These are phyloP conservation scores for Aspergillus mulundensis DNA, from an alignment of 495 filamentous ascomycete genomes.

Conservation along the genomic window DNA sequence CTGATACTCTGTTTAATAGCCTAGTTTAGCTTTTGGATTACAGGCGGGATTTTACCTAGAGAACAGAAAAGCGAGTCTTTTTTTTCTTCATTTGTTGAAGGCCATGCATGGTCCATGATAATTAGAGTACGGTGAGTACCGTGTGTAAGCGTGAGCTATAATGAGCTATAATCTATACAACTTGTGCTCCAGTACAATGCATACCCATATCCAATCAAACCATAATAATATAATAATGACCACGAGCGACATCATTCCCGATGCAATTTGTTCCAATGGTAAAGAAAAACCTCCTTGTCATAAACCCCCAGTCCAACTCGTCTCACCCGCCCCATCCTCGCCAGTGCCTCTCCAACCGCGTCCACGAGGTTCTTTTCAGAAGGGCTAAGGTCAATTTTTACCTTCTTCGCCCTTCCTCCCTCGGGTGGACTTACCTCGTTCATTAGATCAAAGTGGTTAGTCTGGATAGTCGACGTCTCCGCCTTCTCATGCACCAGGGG, in stretches of 20 bases:
- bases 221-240: neutral
- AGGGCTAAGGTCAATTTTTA: conserved; percentile 28
- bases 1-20: neutral
- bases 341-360: conserved; percentile 75
- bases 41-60: neutral
- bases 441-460: conserved; percentile 48
- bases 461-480: conserved; percentile 36
- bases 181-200: neutral
- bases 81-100: neutral
- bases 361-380: conserved; percentile 65
- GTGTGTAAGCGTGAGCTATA: neutral
- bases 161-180: neutral
- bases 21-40: neutral
- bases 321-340: conserved; percentile 87
- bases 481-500: neutral
- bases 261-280: conserved; percentile 50
- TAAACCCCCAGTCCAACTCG: conserved; percentile 74
- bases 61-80: conserved; percentile 6
- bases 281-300: conserved; percentile 80
- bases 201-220: neutral
- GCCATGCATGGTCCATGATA: neutral
- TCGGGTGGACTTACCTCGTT: conserved; percentile 33
- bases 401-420: conserved; percentile 26
- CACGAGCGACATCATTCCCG: conserved; percentile 20
- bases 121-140: neutral